Percentiles rank a stretch among this genome's conserved stretches.
Conservation (phyloP, 2,329 filamentous ascomycete genomes). For the Penicillium occitanis region DNA sequence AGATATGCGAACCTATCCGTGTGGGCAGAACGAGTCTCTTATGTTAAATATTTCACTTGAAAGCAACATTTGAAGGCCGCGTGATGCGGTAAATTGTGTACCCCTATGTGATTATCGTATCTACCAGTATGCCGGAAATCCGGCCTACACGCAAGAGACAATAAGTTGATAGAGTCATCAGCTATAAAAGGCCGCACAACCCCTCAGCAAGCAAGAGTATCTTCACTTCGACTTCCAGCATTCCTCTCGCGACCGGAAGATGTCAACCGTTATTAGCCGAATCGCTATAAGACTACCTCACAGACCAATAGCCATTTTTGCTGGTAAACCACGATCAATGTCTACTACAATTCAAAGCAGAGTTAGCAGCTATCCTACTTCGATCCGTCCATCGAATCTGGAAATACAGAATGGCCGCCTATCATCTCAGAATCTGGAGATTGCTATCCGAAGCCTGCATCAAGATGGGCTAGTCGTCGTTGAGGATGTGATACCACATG, state of each 20-base stretch:
- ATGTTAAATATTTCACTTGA: not conserved
- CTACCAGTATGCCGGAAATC: not conserved
- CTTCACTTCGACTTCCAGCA: not conserved
- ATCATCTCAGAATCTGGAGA: conserved; percentile 54
- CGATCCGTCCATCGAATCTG: conserved; percentile 41
- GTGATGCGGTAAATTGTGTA: not conserved
- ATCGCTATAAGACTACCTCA: not conserved
- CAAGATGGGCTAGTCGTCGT: conserved; percentile 59
- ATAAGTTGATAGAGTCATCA: not conserved
- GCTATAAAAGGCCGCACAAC: not conserved
- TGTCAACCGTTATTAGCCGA: not conserved
- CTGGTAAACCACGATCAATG: not conserved
- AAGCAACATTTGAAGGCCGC: not conserved
- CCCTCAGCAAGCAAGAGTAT: not conserved
- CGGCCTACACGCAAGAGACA: not conserved
- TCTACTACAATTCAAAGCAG: not conserved
- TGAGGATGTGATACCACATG: conserved; percentile 53
- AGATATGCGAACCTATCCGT: not conserved
- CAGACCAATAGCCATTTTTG: not conserved
- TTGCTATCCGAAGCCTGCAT: conserved; percentile 54
- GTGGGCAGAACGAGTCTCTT: not conserved
- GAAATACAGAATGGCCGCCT: conserved; percentile 47
- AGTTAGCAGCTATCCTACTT: conserved; percentile 26
- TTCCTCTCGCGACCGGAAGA: not conserved
- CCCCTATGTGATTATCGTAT: not conserved